Evolutionary conservation across 768 basidiomycete genomes (phyloP).

Genomic region (Pulveroboletus frians): DNA sequence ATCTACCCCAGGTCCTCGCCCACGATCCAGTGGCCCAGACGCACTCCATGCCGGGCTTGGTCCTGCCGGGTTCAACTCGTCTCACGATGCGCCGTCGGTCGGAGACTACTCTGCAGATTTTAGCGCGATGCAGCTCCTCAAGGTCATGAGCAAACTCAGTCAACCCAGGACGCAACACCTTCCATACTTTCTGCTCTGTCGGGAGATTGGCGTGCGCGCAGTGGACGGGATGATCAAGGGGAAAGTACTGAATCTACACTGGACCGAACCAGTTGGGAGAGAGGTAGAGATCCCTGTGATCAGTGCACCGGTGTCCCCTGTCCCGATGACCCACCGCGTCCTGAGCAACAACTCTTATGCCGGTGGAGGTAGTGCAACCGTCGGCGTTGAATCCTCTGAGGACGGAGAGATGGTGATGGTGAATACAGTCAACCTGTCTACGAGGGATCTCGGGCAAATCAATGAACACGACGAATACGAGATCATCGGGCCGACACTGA

Average conservation of each 20-base stretch:
- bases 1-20: constrained; percentile 30
- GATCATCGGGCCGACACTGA: constrained; percentile 64
- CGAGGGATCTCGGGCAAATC: constrained; percentile 40
- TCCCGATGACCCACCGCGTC: constrained; percentile 24
- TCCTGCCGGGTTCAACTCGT: constrained; percentile 54
- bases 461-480: constrained; percentile 54
- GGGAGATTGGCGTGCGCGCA: constrained; percentile 77
- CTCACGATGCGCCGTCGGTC: constrained; percentile 16
- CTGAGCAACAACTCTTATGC: constrained; percentile 26
- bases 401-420: constrained; percentile 50
- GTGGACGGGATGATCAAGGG: constrained; percentile 85
- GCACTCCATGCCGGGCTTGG: constrained; percentile 55
- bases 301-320: constrained; percentile 24
- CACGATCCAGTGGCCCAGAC: constrained; percentile 37
- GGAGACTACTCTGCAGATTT: constrained; percentile 62
- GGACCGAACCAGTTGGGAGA: constrained; percentile 65
- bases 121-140: constrained; percentile 71
- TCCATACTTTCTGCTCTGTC: constrained; percentile 76
- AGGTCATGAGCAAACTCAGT: constrained; percentile 75
- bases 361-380: constrained; percentile 37
- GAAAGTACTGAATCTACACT: constrained; percentile 66
- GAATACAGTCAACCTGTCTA: constrained; percentile 31
- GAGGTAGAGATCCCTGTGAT: constrained; percentile 37
- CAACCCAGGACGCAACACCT: constrained; percentile 58
- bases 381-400: constrained; percentile 35